Evolutionary conservation across 805 yeast species (phyloP).

Genomic region (Zygosaccharomyces bisporus): DNA sequence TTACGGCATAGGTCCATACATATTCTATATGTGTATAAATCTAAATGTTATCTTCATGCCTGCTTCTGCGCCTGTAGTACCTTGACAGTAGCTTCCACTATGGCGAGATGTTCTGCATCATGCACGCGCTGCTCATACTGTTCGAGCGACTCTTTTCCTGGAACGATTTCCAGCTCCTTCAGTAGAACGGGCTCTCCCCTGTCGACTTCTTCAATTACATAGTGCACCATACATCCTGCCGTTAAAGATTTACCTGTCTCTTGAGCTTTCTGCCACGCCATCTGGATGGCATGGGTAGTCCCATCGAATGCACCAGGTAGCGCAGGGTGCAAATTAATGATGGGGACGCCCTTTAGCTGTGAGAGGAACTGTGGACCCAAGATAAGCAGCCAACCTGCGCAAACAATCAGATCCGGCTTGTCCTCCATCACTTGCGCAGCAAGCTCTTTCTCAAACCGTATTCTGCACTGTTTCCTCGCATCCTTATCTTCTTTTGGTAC

Average conservation of each 20-base stretch:
- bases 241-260: constrained; percentile 53
- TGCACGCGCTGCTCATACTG: constrained; percentile 82
- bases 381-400: constrained; percentile 99
- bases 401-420: constrained; percentile 82
- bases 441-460: constrained; percentile 70
- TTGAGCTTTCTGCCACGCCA: constrained; percentile 95
- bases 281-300: constrained; percentile 84
- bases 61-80: constrained; percentile 40
- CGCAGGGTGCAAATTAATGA: constrained; percentile 94
- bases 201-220: constrained; percentile 94
- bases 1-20: constrained; percentile 22
- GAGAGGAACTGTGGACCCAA: constrained; percentile 70
- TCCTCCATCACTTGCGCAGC: constrained; percentile 60
- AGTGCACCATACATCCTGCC: constrained; percentile 96
- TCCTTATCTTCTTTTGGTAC: constrained; percentile 64
- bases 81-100: constrained; percentile 81
- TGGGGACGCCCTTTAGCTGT: constrained; percentile 65
- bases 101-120: constrained; percentile 78
- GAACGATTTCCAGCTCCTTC: constrained; percentile 64
- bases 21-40: background rate
- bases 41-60: background rate
- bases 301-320: constrained; percentile 97
- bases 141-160: constrained; percentile 68
- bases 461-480: constrained; percentile 59
- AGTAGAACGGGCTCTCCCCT: constrained; percentile 87